These are phyloP conservation scores for Xylaria cubensis DNA, from an alignment of 495 filamentous ascomycete genomes.

Conservation along the genomic window DNA sequence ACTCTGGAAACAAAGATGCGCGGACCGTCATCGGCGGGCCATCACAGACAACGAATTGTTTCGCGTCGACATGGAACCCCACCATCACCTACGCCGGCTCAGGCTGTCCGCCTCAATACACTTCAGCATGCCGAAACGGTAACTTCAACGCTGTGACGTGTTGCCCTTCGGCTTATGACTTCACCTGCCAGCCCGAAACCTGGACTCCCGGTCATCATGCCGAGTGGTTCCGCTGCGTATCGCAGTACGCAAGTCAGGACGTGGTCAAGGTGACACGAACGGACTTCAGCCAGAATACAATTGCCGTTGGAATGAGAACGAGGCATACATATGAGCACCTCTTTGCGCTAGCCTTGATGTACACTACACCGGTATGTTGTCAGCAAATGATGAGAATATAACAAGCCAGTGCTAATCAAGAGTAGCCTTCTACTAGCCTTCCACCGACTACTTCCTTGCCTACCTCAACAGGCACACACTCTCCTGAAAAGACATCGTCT, in stretches of 20 bases:
- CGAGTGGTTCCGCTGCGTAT: conserved; percentile 30
- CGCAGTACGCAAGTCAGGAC: conserved; percentile 7
- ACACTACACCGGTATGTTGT: conserved; percentile 35
- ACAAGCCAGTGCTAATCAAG: not conserved
- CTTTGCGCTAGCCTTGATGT: conserved; percentile 36
- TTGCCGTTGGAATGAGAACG: conserved; percentile 22
- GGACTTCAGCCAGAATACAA: conserved; percentile 26
- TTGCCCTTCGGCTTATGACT: conserved; percentile 34
- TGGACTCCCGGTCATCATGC: not conserved
- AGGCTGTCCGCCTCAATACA: conserved; percentile 37
- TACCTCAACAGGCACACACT: not conserved
- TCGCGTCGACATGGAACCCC: conserved; percentile 35
- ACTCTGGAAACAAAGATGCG: conserved; percentile 1
- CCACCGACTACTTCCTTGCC: conserved; percentile 1
- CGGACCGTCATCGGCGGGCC: conserved; percentile 42
- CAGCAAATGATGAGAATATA: not conserved
- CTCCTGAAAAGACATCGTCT: conserved; percentile 9
- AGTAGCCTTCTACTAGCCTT: conserved; percentile 7
- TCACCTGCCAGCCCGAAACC: conserved; percentile 23
- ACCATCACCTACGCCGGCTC: conserved; percentile 32
- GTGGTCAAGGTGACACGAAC: conserved; percentile 26
- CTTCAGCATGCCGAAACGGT: conserved; percentile 32
- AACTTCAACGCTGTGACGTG: conserved; percentile 31
- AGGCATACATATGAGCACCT: conserved; percentile 31
- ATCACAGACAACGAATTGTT: conserved; percentile 37